phyloP scores from a whole-genome alignment of 768 basidiomycete species.

The Amanita thiersii region DNA sequence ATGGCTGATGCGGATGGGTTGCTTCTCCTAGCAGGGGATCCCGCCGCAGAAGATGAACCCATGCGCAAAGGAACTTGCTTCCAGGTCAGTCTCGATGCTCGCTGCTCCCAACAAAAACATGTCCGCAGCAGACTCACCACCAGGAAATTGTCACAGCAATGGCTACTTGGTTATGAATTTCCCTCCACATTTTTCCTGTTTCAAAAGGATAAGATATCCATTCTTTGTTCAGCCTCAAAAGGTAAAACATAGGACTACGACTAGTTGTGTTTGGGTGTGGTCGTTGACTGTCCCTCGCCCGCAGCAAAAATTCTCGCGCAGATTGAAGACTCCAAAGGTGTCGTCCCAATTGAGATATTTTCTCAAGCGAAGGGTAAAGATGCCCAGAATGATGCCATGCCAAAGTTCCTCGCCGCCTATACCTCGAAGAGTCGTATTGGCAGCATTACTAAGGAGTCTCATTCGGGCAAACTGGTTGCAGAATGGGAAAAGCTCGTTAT shows the following conservation, averaged over 20 bases:
- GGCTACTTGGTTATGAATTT: slow-evolving; percentile 96
- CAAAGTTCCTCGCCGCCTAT: slow-evolving; percentile 58
- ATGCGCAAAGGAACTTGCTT: slow-evolving; percentile 86
- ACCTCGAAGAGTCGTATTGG: slow-evolving; percentile 61
- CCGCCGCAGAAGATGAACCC: slow-evolving; percentile 81
- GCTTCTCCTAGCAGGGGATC: slow-evolving; percentile 68
- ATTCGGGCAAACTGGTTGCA: slow-evolving; percentile 75
- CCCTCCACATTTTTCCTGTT: slow-evolving; percentile 89
- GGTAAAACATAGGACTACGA: no score
- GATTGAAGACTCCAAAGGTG: slow-evolving; percentile 47
- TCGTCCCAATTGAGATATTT: slow-evolving; percentile 67
- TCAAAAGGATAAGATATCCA: slow-evolving; percentile 63
- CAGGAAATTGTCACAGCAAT: no score
- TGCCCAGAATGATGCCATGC: slow-evolving; percentile 61
- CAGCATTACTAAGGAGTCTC: slow-evolving; percentile 73
- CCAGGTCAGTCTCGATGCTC: slow-evolving; percentile 67
- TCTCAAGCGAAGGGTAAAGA: slow-evolving; percentile 79
- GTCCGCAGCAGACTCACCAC: no score
- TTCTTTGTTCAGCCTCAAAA: slow-evolving; percentile 86
- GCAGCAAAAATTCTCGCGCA: slow-evolving; percentile 83
- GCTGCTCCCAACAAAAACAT: no score
- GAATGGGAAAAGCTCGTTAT: slow-evolving; percentile 75
- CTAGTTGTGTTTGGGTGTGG: slow-evolving; percentile 1
- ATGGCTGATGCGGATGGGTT: slow-evolving; percentile 65
- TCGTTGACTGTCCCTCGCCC: slow-evolving; percentile 4